Evolutionary conservation across 2,329 filamentous ascomycete genomes (phyloP), one percentile per base, ranked within the genome.

Genomic region (Colletotrichum echinochloae): DNA sequence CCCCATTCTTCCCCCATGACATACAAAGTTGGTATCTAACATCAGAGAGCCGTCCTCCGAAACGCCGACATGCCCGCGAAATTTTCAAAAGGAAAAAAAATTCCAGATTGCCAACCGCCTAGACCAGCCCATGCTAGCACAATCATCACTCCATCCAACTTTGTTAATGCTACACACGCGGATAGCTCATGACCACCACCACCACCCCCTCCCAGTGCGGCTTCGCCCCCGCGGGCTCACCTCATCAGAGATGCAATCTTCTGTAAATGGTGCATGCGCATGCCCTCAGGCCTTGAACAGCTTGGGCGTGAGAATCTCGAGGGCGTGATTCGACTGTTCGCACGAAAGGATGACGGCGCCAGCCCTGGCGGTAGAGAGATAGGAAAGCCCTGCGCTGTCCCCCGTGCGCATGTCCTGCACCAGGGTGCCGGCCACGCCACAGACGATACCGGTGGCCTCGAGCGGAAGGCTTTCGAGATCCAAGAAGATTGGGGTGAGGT

Each of bases 361-460:
- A 0, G 95, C 94, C 51, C 92, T 88, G 5, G 94, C 94, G 0
- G 95, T 98, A 71, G 92, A 96, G 72, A 98, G 84, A 79, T 98
- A 98, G 68, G 92, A 95, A 81, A 98, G 90, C 79, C 98, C 94
- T 0, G 94, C 89, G 74, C 81, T 86, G 70, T 83, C 82, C 41
- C 79, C 78, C 74, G 83, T 83, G 65, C 85, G 81, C 79, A 94
- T 91, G 55, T 93, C 92, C 60, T 92, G 89, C 0, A 94, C 92
- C 35, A 98, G 85, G 65, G 90, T 88, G 33, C 94, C 94, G 0
- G 95, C 95, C 2, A 99, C 94, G 35, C 96, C 95, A 75, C 95
- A 98, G 4, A 99, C 94, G 68, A 99, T 98, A 28, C 95, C 95
- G 0, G 95, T 97, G 9, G 94, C 94, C 79, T 97, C 94, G 51